Conservation (phyloP, 225 moss, liverwort and hornwort species). For the Asterella californica region DNA sequence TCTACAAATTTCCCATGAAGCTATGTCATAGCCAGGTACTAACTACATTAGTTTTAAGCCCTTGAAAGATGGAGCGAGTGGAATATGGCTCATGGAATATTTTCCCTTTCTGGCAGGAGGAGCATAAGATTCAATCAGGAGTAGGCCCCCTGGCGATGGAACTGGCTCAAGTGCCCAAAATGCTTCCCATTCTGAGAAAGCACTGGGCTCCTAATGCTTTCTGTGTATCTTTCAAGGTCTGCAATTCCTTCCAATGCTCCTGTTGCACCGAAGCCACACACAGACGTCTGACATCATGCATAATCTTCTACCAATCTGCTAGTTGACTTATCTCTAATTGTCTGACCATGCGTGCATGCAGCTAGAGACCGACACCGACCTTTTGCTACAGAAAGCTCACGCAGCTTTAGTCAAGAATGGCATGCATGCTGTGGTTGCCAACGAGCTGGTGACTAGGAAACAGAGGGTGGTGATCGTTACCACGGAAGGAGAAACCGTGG, state of each 20-base stretch:
- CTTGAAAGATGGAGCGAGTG: not conserved
- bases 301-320: not conserved
- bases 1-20: conserved; percentile 81
- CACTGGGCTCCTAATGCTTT: conserved; percentile 81
- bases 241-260: not conserved
- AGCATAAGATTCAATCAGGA: conserved; percentile 95
- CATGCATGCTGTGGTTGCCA: conserved; percentile 91
- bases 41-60: not conserved
- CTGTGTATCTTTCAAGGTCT: conserved; percentile 85
- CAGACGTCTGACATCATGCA: not conserved
- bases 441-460: conserved; percentile 86
- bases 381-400: conserved; percentile 83
- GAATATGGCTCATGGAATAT: conserved; percentile 3
- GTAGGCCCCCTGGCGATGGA: conserved; percentile 89
- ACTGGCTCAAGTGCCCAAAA: conserved; percentile 97
- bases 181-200: conserved; percentile 75
- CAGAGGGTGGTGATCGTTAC: conserved; percentile 86
- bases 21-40: conserved; percentile 5
- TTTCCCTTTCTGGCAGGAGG: conserved; percentile 50
- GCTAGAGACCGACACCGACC: conserved; percentile 81
- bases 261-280: not conserved
- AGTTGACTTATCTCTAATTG: not conserved
- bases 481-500: conserved; percentile 55
- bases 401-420: conserved; percentile 64
- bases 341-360: conserved; percentile 36